phyloP scores from a whole-genome alignment of 345 rosid species.

The Capsella bursapastoris region DNA sequence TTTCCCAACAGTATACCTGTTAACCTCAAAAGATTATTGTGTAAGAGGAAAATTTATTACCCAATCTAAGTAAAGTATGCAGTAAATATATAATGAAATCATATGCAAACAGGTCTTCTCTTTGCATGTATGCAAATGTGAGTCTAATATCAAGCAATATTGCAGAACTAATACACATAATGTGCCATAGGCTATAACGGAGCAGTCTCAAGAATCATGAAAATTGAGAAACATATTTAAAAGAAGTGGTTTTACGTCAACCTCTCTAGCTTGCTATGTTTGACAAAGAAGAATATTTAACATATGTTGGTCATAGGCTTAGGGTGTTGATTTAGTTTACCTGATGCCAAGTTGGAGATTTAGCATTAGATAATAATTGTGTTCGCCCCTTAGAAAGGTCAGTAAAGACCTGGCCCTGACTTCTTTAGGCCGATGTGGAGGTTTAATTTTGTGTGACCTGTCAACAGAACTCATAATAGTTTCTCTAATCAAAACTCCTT shows the following conservation, averaged over 20 bases:
- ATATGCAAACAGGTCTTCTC: conserved; percentile 20
- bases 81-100: conserved; percentile 16
- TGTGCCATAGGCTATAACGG: conserved; percentile 11
- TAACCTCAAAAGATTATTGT: conserved; percentile 46
- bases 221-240: neutral
- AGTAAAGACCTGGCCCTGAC: conserved; percentile 50
- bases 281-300: conserved; percentile 6
- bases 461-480: conserved; percentile 47
- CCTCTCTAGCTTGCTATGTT: neutral
- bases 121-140: neutral
- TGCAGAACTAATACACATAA: conserved; percentile 2
- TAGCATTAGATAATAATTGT: conserved; percentile 74
- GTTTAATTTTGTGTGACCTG: conserved; percentile 49
- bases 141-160: conserved; percentile 21
- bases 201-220: conserved; percentile 26
- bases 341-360: conserved; percentile 97
- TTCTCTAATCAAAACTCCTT: conserved; percentile 86
- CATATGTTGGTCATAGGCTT: conserved; percentile 24
- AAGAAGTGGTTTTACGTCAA: neutral
- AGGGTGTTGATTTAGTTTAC: conserved; percentile 48
- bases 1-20: conserved; percentile 96
- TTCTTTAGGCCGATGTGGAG: conserved; percentile 54
- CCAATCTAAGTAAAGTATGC: conserved; percentile 19
- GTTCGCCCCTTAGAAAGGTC: conserved; percentile 52
- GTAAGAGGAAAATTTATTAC: conserved; percentile 13